These are phyloP conservation scores for Apophysomyces variabilis DNA, from an alignment of 371 early-diverging fungal genomes.

Conservation along the genomic window DNA sequence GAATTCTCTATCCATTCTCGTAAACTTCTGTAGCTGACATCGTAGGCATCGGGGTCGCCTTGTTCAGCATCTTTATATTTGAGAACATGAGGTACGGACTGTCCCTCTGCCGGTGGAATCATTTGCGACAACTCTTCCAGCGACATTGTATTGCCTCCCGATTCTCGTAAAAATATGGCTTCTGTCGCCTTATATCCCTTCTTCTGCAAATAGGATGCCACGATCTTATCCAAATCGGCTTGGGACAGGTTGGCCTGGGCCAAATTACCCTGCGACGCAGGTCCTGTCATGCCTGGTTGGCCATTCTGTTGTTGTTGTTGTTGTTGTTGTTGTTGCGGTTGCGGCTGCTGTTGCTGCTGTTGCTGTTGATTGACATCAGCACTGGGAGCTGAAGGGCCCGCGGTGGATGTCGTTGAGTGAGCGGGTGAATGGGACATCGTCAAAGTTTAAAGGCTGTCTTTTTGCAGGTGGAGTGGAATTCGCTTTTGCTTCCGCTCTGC, in stretches of 20 bases:
- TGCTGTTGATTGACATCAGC: background rate
- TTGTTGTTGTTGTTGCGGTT: too few relatives aligned
- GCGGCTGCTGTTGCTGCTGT: too few relatives aligned
- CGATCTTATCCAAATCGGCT: slow-evolving; percentile 40
- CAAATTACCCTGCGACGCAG: background rate
- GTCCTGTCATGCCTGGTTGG: background rate
- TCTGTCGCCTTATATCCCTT: slow-evolving; percentile 43
- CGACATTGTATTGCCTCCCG: slow-evolving; percentile 29
- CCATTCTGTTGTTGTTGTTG: background rate
- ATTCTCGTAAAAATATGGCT: slow-evolving; percentile 36
- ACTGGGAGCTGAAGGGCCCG: slow-evolving; percentile 2
- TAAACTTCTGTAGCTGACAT: slow-evolving; percentile 77
- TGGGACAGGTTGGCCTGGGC: slow-evolving; percentile 26
- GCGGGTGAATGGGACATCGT: slow-evolving; percentile 9
- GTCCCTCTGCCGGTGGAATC: slow-evolving; percentile 19
- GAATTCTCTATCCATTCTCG: slow-evolving; percentile 95
- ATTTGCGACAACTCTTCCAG: slow-evolving; percentile 36
- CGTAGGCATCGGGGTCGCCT: slow-evolving; percentile 80
- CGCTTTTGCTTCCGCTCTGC: background rate
- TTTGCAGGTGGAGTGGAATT: background rate
- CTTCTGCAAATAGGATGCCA: slow-evolving; percentile 43
- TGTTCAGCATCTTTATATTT: slow-evolving; percentile 75
- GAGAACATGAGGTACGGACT: slow-evolving; percentile 51
- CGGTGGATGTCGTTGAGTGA: background rate
- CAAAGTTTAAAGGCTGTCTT: background rate